A percentile compares a stretch with the other conserved stretches of the same genome.
phyloP scores from a whole-genome alignment of 768 basidiomycete species.

The Podaxis pistillaris region DNA sequence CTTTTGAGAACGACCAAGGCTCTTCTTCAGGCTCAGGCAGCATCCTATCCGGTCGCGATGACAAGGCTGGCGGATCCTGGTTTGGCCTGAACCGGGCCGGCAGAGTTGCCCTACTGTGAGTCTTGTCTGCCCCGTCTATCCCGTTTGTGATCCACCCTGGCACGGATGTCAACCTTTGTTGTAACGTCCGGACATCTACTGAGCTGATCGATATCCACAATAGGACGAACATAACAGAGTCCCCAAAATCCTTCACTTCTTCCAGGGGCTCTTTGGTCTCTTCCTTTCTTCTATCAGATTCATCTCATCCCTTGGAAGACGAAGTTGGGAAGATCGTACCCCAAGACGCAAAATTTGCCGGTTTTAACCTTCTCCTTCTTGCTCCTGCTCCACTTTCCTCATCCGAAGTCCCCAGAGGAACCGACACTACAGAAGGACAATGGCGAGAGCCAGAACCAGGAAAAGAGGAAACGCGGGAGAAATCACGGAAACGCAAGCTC shows the following conservation, averaged over 20 bases:
- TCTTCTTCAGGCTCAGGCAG: slow-evolving; percentile 22
- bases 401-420: slow-evolving; percentile 22
- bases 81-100: slow-evolving; percentile 69
- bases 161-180: slow-evolving; percentile 2
- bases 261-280: slow-evolving; percentile 72
- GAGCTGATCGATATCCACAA: slow-evolving; percentile 8
- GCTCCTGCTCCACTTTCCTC: slow-evolving; percentile 35
- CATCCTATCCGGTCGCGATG: slow-evolving; percentile 75
- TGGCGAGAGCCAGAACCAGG: slow-evolving; percentile 5
- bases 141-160: not conserved
- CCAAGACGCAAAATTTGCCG: slow-evolving; percentile 58
- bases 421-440: slow-evolving; percentile 2
- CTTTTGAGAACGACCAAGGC: slow-evolving; percentile 42
- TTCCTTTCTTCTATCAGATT: slow-evolving; percentile 60
- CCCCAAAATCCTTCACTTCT: slow-evolving; percentile 40
- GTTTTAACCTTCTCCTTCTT: slow-evolving; percentile 79
- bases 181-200: slow-evolving; percentile 6
- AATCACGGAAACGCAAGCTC: slow-evolving; percentile 9
- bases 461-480: not conserved
- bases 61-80: slow-evolving; percentile 79
- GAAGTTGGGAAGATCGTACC: slow-evolving; percentile 46
- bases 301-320: slow-evolving; percentile 44
- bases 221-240: slow-evolving; percentile 87
- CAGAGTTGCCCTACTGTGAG: slow-evolving; percentile 71
- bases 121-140: not conserved